Evolutionary conservation across 2,329 filamentous ascomycete species (phyloP), one percentile per base, ranked within the genome.

Genomic region (Aspergillus sp.): DNA sequence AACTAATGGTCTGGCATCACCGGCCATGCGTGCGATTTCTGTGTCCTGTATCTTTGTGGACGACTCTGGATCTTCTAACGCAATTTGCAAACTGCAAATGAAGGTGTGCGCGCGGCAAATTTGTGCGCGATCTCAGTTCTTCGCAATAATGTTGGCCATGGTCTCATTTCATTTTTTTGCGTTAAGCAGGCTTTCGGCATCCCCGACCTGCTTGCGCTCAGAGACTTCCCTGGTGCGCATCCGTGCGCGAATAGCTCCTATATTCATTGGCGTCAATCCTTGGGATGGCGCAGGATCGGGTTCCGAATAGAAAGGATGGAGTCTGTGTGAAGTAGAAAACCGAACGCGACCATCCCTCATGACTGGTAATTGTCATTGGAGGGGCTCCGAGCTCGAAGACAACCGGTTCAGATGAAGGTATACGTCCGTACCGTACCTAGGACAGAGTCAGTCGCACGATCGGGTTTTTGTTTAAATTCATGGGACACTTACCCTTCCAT

Each of bases 381-480:
- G 82, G 64, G 95, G 95, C 76, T 99, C 95, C 25, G 93, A 97
- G 39, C 91, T 96, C 65, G 91, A 96, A 44, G 92, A 96, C 25
- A 99, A 84, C 56, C 95, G 87, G 80, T 99, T 99, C 51, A 99
- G 86, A 76, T 99, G 95, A 48, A 99, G 89, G 78, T 99, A 99
- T 52, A 98, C 95, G 73, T 99, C 95, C 51, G 95, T 99, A 64
- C 95, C 95, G 76, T 99, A 99, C 58, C 93, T 96, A 67, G 47
- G 35, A 19, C 54, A 9, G 27, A 7, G 59, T 69, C 48, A 69
- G 52, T 41, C 6, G 11, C 7, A 35, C 43, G n/a, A 19, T 9
- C 8, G 59, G 56, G 25, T 33, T 21, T 46, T n/a, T 44, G n/a
- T 23, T 27, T 11, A n/a, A 8, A 12, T 17, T 35, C 7, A n/a